Evolutionary conservation across 2,329 filamentous ascomycete species (phyloP), one percentile per base, ranked within the genome.

Genomic region (Alternaria sp.): DNA sequence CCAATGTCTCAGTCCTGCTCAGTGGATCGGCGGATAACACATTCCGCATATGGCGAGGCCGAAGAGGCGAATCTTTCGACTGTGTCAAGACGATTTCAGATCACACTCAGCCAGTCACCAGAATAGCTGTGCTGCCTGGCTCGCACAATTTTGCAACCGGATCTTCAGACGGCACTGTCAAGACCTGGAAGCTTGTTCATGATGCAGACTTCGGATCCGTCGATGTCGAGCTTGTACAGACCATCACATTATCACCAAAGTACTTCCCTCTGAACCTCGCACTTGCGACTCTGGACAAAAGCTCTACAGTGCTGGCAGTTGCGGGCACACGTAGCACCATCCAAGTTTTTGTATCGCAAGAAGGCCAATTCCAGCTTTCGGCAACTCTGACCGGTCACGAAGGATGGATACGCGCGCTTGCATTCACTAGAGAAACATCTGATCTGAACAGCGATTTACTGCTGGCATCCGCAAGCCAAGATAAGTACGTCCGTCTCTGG

Each of bases 401-500:
- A 80, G 95, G 92, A 60, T 99, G 96, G 96, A 89, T 99, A 50
- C 87, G 95, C 51, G 95, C 93, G 14, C 84, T 99, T 12, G 90
- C 90, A 66, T 96, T 99, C 70, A 87, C 88, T 1, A 83, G 83
- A 63, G 92, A 96, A 75, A 86, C 80, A 14, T 76, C 82, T 2
- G 81, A 82, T 21, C 69, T 80, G 1, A 79, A 82, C 0, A 87
- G 87, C 56, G 94, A 97, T 76, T 78, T 97, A 5, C 81, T 98
- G 21, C 86, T 99, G 20, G 93, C 95, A 1, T 98, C 95, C 11
- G 94, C 94, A 21, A 98, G 95, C 77, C 96, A 99, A 79, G 96
- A 99, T 80, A 97, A 97, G 81, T 99, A 98, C 74, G 90, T 98
- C 63, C 91, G 96, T 44, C 87, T 99, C 37, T 99, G 96, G 96